These are phyloP conservation scores for Naganishia vaughanmartiniae DNA, from an alignment of 768 basidiomycete genomes.

Conservation along the genomic window DNA sequence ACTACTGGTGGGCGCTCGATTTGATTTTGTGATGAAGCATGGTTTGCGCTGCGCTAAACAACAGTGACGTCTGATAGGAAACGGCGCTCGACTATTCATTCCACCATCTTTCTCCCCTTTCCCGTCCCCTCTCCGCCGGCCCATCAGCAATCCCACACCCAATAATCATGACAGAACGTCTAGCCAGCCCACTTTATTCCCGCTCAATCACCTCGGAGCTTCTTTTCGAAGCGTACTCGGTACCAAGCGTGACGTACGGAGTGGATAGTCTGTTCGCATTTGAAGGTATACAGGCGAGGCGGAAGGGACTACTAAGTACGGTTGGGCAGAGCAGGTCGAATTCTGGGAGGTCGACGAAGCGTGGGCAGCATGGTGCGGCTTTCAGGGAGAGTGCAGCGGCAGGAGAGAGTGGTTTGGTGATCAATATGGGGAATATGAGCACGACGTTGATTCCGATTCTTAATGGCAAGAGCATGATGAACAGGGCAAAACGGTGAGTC, in stretches of 20 bases:
- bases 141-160: slow-evolving; percentile 72
- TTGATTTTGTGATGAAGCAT: background rate
- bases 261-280: slow-evolving; percentile 82
- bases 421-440: slow-evolving; percentile 87
- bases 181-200: slow-evolving; percentile 84
- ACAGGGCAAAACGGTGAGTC: slow-evolving; percentile 76
- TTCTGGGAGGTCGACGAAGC: background rate
- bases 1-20: slow-evolving; percentile 68
- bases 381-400: slow-evolving; percentile 35
- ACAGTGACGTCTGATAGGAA: slow-evolving; percentile 62
- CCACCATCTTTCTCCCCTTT: slow-evolving; percentile 59
- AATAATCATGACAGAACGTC: slow-evolving; percentile 85
- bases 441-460: slow-evolving; percentile 88
- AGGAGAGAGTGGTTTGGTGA: slow-evolving; percentile 69
- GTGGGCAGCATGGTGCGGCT: background rate
- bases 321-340: background rate
- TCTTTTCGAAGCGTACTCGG: slow-evolving; percentile 87
- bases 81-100: slow-evolving; percentile 90
- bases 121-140: slow-evolving; percentile 5
- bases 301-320: background rate
- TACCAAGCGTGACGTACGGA: slow-evolving; percentile 80
- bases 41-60: background rate
- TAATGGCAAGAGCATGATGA: slow-evolving; percentile 75
- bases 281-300: slow-evolving; percentile 6
- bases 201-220: slow-evolving; percentile 90